Base-by-base conservation (phyloP, 768 basidiomycete genomes). In the Suillus variegatus region DNA sequence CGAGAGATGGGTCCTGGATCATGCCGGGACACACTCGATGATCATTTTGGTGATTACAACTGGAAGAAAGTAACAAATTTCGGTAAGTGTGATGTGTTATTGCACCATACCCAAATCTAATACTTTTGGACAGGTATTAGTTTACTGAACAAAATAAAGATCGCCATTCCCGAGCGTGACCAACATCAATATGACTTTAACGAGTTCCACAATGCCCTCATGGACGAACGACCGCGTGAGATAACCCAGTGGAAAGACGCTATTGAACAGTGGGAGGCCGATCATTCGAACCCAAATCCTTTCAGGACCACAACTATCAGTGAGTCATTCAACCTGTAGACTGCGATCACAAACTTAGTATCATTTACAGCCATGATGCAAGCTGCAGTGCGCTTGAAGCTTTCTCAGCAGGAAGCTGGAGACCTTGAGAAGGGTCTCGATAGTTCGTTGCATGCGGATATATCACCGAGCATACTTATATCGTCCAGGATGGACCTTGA, bases 261-360 rank as follows among this genome's bases (percentile, higher is more conserved):
- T 28, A 57, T 73, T 4, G 54, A 65, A 35, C 61, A 51, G 4
- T 77, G 74, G 75, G 75, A 77, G 47, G 63, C 40, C 5, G 69
- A 74, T 36, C 44, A 49, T 12, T 46, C 51, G 2, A 64, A 66
- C 3, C 64, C 65, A 14, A 77, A 77, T 68, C 76, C 76, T 0
- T 76, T 66, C 56, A 56, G 65, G 28, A 10, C 10, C 2, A 56
- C 22, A 20, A 52, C 49, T 1, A 18, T 20, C 20, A 10, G 46
- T 40, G 41, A 38, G 43, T 43, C 0, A 18, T 16, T 3, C 16
- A 41, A 1, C 6, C 43, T 43, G 16, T 43, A 13, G 4, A 16
- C 6, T 41, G 6, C 4, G 14, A 14, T 41, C 14, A 41, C 41
- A 3, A 13, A 41, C 25, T 25, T 25, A 25, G 25, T 25, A 25